Evolutionary conservation across 2,329 filamentous ascomycete species (phyloP), one percentile per base, ranked within the genome.

Genomic region (Trichoderma citrinoviride): DNA sequence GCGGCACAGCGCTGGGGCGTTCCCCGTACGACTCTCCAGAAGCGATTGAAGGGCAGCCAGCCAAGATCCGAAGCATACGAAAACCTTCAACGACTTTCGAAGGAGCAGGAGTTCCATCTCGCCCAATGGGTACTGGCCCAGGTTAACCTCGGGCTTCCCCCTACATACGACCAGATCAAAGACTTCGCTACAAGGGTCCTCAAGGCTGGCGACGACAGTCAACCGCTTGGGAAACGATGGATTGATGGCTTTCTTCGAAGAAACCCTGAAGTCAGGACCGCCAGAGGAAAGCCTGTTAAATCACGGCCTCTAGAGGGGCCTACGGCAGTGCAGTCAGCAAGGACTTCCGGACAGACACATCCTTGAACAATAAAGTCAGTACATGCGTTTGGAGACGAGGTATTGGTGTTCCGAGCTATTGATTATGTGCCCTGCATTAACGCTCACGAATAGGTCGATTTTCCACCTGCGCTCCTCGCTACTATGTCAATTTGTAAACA

Each of bases 211-310:
- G 61, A 60, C 7, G 64, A 66, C 21, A 47, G 49, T 29, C 19
- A 61, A 19, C 66, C 66, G 10, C 64, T 67, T 47, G 61, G 66
- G 5, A 67, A 58, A 56, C 25, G 56, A n/a, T 68, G 56, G 66
- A 44, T 66, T 2, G 40, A 58, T 2, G 53, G 27, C 14, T 68
- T 68, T 43, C 37, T 66, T 27, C 43, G 47, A 8, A 40, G 56
- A 17, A 66, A 68, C 17, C 43, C 56, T 10, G 33, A 66, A 27
- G 41, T 64, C 6, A 66, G 61, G 61, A 54, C n/a, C 17, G 23
- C 57, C 0, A 66, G 8, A 14, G 33, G 12, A 5, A 37, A 37
- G 33, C 10, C 33, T 37, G 8, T 14, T 14, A 12, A 14, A 14
- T 14, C 33, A 37, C 10, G 33, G 4, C 3, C 3, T 14, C 1